Conservation (phyloP, 176 grass and related monocot genomes). For the Oryza punctata region DNA sequence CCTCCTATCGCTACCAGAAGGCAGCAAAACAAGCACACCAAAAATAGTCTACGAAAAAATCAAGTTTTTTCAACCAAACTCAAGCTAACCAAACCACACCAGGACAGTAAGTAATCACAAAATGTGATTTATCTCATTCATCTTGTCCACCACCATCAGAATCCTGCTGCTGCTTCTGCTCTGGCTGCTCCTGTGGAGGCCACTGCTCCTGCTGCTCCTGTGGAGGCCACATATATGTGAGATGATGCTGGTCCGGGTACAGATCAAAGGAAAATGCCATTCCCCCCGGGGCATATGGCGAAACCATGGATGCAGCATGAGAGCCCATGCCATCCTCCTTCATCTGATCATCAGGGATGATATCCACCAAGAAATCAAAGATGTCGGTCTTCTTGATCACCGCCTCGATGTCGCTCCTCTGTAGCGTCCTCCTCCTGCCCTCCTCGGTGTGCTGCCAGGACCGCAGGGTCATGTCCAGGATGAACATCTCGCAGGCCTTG, state of each 20-base stretch:
- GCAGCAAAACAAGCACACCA: constrained; percentile 1
- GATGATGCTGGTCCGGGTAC: constrained; percentile 36
- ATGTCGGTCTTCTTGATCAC: constrained; percentile 47
- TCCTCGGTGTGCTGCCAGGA: constrained; percentile 56
- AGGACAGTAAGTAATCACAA: neutral
- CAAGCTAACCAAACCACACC: neutral
- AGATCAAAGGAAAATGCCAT: neutral
- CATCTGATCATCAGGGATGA: constrained; percentile 57
- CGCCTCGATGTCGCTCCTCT: constrained; percentile 57
- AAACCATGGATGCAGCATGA: constrained; percentile 16
- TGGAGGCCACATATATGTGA: constrained; percentile 45
- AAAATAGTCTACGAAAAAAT: neutral
- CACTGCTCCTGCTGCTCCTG: constrained; percentile 42
- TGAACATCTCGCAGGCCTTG: constrained; percentile 77
- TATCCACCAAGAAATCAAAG: constrained; percentile 67
- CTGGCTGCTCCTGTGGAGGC: neutral
- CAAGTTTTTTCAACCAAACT: neutral
- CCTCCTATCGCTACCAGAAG: neutral
- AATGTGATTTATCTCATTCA: neutral
- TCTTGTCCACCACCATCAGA: neutral
- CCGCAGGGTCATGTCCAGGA: constrained; percentile 67
- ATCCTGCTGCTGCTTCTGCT: constrained; percentile 16
- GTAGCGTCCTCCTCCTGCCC: constrained; percentile 58
- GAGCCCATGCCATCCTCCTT: constrained; percentile 41
- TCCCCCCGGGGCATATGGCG: constrained; percentile 32